Base-by-base conservation (phyloP, 805 yeast species). In the Priceomyces haplophilus region DNA sequence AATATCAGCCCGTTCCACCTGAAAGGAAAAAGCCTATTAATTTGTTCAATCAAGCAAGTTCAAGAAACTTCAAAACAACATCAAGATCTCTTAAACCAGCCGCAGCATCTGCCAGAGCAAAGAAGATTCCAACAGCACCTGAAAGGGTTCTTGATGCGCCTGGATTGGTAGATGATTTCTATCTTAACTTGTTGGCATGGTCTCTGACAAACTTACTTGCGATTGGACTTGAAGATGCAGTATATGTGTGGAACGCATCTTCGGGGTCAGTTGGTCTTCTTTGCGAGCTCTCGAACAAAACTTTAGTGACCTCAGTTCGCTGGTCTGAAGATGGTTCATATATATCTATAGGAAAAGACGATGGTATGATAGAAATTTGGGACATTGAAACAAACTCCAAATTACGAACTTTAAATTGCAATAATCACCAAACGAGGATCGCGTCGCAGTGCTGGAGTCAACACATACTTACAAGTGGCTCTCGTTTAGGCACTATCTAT, bases 61-160 rank as follows among this genome's bases (percentile, higher is more conserved):
- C 43, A 42, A 42, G 36, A 38, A 46, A 33, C 45, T 50, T 32
- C 51, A 37, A 51, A 49, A 42, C 37, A 42, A 40, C 48, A 47
- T 59, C 45, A 56, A 62, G 63, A 38, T 58, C 67, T 29, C 55
- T 67, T 36, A 65, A 72, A 8, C 75, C 82, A 0, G 65, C 75
- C 10, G 70, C 76, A 20, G 85, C 84, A 3, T 73, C 80, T 29
- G 81, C 85, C 13, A 72, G 89, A 54, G 78, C 87, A 38, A 80
- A 95, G 51, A 83, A 82, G 52, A 75, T 93, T 37, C 88, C 95
- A 19, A 80, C 88, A 0, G 86, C 88, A 25, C 98, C 99, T 1
- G 96, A 88, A 50, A 77, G 96, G 49, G 95, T 93, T 1, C 72
- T 93, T 32, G 99, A 93, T 65, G 99, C 98, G 0, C 99, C 99